Conservation (phyloP, 2,329 filamentous ascomycete genomes). For the Stagonosporopsis tanaceti region DNA sequence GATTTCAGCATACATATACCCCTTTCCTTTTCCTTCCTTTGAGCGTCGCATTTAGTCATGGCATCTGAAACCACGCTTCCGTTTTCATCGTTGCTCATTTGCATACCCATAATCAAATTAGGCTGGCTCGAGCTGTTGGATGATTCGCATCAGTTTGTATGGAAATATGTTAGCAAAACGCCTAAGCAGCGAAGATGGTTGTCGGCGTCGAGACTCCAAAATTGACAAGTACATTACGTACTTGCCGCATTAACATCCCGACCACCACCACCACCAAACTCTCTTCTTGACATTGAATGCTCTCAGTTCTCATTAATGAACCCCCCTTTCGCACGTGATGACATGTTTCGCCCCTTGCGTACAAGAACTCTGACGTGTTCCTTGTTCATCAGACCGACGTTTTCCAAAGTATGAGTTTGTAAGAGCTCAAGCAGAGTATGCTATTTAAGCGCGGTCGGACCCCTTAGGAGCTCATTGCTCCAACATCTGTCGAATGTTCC, state of each 20-base stretch:
- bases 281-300: neutral
- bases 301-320: neutral
- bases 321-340: neutral
- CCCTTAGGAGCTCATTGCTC: too few species aligned
- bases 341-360: neutral
- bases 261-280: neutral
- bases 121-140: neutral
- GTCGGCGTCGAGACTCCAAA: neutral
- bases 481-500: too few species aligned
- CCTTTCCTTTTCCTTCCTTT: constrained; percentile 3
- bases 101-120: neutral
- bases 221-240: neutral
- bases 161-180: neutral
- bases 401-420: too few species aligned
- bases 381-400: too few species aligned
- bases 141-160: neutral
- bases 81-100: neutral
- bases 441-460: too few species aligned
- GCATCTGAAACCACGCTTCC: constrained; percentile 3
- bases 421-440: too few species aligned
- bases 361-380: too few species aligned
- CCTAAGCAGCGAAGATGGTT: neutral
- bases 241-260: neutral
- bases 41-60: neutral
- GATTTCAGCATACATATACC: constrained; percentile 18